Base-by-base conservation (phyloP, 2,329 filamentous ascomycete genomes). In the Davidsoniella eucalypti region DNA sequence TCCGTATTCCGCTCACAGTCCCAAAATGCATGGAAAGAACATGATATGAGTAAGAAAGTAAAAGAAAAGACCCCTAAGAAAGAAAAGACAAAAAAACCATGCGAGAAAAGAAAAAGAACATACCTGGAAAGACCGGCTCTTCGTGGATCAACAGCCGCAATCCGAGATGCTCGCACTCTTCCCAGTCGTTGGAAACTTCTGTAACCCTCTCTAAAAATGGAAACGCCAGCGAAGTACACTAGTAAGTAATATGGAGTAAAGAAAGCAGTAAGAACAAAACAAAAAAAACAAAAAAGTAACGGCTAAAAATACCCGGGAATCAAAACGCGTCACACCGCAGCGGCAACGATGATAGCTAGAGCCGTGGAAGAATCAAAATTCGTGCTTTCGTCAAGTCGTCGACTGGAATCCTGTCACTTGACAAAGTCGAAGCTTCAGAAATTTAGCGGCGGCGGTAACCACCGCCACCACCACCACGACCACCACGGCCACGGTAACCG, bases 401-500 rank as follows among this genome's bases (percentile, higher is more conserved):
- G 12, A 33, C 29, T 33, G 2, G 8, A 33, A 29, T 37, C 26
- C 25, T 40, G 26, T 43, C 16, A 25, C 33, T 17, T 25, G 37
- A 33, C 37, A n/a, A 21, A 29, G 25, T 40, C 44, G 25, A 41
- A 29, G 40, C 26, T 23, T 26, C 51, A 17, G 23, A 55, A 57
- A 49, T 56, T 61, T 59, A 63, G 55, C 58, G 60, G 56, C 61
- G 61, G 55, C 63, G 61, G 57, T 59, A 67, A 65, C 62, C 66
- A 70, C 71, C 66, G 69, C 71, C 70, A 63, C 72, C 69, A 58
- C 70, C 69, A 57, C 64, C 65, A 48, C 63, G 60, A 49, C 69
- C 67, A 49, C 68, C 67, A 57, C 80, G 72, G 58, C 78, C 75
- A 57, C 82, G 78, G 63, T 82, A 82, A 60, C 84, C 79, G 61